Percentiles rank a stretch among this genome's conserved stretches.
Evolutionary conservation across 768 basidiomycete genomes (phyloP).

Genomic region (Amanita polypyramis): DNA sequence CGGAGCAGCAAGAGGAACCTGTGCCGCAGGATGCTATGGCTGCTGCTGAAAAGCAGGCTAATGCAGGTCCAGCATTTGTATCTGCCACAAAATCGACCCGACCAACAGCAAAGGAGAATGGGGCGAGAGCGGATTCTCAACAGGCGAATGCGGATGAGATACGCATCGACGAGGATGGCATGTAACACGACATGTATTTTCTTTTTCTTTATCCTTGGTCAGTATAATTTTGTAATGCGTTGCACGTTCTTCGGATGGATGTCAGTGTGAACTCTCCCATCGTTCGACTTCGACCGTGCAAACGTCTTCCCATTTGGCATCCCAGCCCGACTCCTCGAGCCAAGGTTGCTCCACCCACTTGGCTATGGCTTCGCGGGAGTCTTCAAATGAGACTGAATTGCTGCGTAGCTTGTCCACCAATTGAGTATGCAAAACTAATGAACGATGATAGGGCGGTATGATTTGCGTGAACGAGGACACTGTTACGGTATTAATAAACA

Average conservation of each 20-base stretch:
- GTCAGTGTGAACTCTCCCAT: slow-evolving; percentile 32
- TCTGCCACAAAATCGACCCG: slow-evolving; percentile 50
- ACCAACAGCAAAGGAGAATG: slow-evolving; percentile 27
- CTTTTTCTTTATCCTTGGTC: too few species aligned
- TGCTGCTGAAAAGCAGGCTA: slow-evolving; percentile 61
- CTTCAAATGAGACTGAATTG: slow-evolving; percentile 63
- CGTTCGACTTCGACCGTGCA: slow-evolving; percentile 68
- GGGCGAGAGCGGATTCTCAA: slow-evolving; percentile 16
- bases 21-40: slow-evolving; percentile 74
- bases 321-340: slow-evolving; percentile 62
- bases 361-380: slow-evolving; percentile 48
- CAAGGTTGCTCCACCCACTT: slow-evolving; percentile 63
- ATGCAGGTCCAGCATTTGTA: slow-evolving; percentile 56
- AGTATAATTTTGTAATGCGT: slow-evolving; percentile 8
- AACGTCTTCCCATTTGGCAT: slow-evolving; percentile 65
- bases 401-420: slow-evolving; percentile 47
- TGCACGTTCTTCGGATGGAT: neutral
- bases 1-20: slow-evolving; percentile 33
- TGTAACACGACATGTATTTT: slow-evolving; percentile 22
- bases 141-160: slow-evolving; percentile 71
- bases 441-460: slow-evolving; percentile 56
- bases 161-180: slow-evolving; percentile 77
- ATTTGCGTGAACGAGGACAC: slow-evolving; percentile 47
- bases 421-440: slow-evolving; percentile 43
- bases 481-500: slow-evolving; percentile 15